Conservation (phyloP, 805 yeast species). For the Schizosaccharomyces pombe region DNA sequence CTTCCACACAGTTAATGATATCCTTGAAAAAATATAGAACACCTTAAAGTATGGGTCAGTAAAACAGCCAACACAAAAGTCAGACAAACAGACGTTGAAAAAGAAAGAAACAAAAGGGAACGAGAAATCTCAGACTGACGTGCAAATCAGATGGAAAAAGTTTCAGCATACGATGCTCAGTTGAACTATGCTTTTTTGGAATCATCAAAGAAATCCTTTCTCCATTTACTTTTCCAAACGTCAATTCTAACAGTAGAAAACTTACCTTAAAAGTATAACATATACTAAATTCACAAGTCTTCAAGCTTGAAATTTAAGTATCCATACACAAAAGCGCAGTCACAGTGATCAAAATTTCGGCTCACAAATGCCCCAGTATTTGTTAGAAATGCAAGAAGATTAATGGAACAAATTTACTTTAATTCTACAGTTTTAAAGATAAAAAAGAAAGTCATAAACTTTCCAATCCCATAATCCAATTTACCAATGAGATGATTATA, state of each 20-base stretch:
- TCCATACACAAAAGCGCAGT: background rate
- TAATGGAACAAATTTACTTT: too few species aligned
- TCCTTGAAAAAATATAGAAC: too few species aligned
- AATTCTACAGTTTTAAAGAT: too few species aligned
- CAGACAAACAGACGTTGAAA: background rate
- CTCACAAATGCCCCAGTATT: too few species aligned
- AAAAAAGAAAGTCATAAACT: too few species aligned
- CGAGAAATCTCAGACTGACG: slow-evolving; percentile 1
- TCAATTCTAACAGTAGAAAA: too few species aligned
- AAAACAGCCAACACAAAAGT: too few species aligned
- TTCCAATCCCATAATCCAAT: too few species aligned
- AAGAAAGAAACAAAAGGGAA: background rate
- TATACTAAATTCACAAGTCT: background rate
- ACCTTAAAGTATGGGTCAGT: too few species aligned
- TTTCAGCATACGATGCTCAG: slow-evolving; percentile 1
- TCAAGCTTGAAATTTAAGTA: background rate
- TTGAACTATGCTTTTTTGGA: background rate
- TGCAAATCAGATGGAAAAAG: background rate
- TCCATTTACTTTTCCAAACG: background rate
- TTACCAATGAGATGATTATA: background rate
- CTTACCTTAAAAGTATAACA: background rate
- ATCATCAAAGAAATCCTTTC: background rate
- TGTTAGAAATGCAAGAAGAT: too few species aligned
- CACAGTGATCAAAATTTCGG: too few species aligned
- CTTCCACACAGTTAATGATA: too few species aligned